phyloP scores from a whole-genome alignment of 257 asterid genomes.

The Fraxinus americana region DNA sequence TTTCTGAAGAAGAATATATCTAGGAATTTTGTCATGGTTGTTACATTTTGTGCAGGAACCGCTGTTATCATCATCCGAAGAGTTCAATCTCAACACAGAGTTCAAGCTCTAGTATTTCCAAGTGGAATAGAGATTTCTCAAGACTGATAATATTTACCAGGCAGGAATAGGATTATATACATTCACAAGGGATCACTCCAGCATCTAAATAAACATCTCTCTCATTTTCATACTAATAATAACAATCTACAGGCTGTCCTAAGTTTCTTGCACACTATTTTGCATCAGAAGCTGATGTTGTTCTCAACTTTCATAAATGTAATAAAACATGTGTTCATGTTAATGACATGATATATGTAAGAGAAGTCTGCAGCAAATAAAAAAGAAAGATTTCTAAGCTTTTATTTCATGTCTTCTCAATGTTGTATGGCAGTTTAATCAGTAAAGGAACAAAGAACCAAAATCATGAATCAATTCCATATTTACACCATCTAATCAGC shows the following conservation, averaged over 20 bases:
- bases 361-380: background rate
- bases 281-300: background rate
- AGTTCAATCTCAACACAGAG: constrained; percentile 24
- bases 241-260: background rate
- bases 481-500: no score
- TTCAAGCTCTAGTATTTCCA: constrained; percentile 31
- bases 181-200: background rate
- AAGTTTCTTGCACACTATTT: background rate
- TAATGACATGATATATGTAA: background rate
- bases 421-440: no score
- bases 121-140: background rate
- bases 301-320: background rate
- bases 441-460: no score
- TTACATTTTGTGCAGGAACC: constrained; percentile 35
- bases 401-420: no score
- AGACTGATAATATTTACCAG: no score
- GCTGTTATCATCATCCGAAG: constrained; percentile 34
- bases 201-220: background rate
- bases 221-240: background rate
- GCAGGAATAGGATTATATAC: background rate
- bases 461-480: no score
- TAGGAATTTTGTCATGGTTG: background rate
- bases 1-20: background rate
- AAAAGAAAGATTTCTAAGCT: background rate
- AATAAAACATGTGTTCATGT: background rate